These are phyloP conservation scores for Oryza meridionalis DNA, from an alignment of 176 grass and related monocot genomes.

Conservation along the genomic window DNA sequence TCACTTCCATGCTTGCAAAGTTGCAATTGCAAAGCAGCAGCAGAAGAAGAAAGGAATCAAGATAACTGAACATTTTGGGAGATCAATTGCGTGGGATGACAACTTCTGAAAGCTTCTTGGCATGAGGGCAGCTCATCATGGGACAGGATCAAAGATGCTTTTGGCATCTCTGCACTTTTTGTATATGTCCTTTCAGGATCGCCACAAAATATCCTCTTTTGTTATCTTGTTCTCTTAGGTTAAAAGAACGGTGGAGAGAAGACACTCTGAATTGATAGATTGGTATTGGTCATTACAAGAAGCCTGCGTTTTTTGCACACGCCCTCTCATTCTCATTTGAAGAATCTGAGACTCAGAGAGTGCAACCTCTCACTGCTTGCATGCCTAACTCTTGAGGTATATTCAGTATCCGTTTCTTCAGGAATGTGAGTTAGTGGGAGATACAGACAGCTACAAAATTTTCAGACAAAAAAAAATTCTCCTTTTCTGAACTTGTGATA, in stretches of 20 bases:
- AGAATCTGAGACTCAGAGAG: background rate
- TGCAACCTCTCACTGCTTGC: background rate
- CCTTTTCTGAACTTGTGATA: background rate
- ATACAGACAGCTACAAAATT: background rate
- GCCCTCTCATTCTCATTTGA: background rate
- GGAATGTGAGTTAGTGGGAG: background rate
- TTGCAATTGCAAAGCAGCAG: background rate
- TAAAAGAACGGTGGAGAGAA: constrained; percentile 1
- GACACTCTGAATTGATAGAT: background rate
- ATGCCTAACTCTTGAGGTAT: background rate
- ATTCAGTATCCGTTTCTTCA: background rate
- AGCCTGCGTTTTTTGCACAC: background rate
- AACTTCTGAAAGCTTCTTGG: background rate
- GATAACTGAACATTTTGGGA: background rate
- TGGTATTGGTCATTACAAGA: background rate
- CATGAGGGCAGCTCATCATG: background rate
- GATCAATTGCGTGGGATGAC: background rate
- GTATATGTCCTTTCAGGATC: background rate
- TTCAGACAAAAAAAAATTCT: background rate
- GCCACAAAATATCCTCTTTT: background rate
- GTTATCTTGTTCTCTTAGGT: background rate
- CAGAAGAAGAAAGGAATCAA: background rate
- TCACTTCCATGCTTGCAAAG: background rate
- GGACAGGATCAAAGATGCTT: background rate
- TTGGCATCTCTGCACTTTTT: background rate